Evolutionary conservation across 345 rosid genomes (phyloP).

Genomic region (Citrus unshiu): DNA sequence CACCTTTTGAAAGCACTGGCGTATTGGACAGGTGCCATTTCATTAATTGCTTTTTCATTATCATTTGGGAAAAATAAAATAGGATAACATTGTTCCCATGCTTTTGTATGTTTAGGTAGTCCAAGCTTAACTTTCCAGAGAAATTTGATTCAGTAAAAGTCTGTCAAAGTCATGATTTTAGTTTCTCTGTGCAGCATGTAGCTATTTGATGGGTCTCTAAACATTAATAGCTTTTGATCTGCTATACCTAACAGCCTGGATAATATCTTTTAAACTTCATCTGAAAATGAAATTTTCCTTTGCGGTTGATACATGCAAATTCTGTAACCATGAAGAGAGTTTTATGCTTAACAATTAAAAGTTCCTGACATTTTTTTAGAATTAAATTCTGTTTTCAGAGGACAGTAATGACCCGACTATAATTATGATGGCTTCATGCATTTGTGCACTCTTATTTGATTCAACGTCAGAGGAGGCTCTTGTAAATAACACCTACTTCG

Average conservation of each 20-base stretch:
- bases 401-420: conserved; percentile 41
- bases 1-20: conserved; percentile 60
- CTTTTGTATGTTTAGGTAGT: not conserved
- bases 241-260: not conserved
- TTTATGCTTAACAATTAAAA: not conserved
- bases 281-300: not conserved
- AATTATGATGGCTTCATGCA: conserved; percentile 75
- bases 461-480: conserved; percentile 71
- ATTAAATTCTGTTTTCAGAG: conserved; percentile 33
- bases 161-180: not conserved
- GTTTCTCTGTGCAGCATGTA: not conserved
- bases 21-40: conserved; percentile 60
- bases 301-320: not conserved
- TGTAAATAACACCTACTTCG: conserved; percentile 44
- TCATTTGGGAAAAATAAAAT: not conserved
- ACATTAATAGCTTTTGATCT: not conserved
- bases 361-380: not conserved
- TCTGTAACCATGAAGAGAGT: not conserved
- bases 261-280: not conserved
- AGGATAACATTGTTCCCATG: not conserved
- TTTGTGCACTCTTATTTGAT: conserved; percentile 66
- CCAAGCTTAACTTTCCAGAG: not conserved
- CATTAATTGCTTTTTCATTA: not conserved
- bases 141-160: not conserved
- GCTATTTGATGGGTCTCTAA: not conserved